Evolutionary conservation across 1,139 yeast genomes (phyloP), one percentile per base, ranked within the genome.

Genomic region (Sugiyamaella sp.): DNA sequence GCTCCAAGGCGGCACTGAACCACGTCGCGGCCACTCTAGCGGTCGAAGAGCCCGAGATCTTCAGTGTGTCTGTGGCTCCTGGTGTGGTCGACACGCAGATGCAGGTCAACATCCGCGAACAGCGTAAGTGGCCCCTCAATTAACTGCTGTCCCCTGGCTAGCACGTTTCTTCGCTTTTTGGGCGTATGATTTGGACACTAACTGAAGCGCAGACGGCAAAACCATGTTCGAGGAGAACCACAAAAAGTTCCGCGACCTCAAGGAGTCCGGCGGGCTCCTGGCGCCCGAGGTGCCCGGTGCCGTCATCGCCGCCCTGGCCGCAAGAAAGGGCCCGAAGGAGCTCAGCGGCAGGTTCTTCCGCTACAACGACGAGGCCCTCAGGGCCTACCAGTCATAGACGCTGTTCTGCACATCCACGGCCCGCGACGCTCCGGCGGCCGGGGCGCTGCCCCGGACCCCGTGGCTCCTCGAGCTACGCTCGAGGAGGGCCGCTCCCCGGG

Each of bases 71-170:
- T 0, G 77, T 91, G 21, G 97, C 96, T 1, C 98, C 98, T 0
- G 98, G 98, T 2, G 95, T 89, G 1, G 97, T 91, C 1, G 89
- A 87, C 66, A 90, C 98, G 0, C 76, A 74, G 19, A 91, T 91
- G 97, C 98, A 91, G 71, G 66, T 64, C 10, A 84, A 81, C 55
- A 89, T 91, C 54, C 80, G 97, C 64, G 84, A 80, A 21, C 72
- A 66, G 39, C 70, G 68, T 62, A 57, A 53, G 66, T 60, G 21
- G 12, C 22, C 40, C 19, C 16, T 17, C 40, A 16, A 17, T 10
- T 16, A 6, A 5, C 4, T 39, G n/a, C n/a, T n/a, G n/a, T n/a
- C n/a, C n/a, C n/a, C n/a, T n/a, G n/a, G n/a, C n/a, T n/a, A n/a
- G n/a, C n/a, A n/a, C n/a, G n/a, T n/a, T n/a, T n/a, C n/a, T n/a